A percentile compares a stretch with the other conserved stretches of the same genome.
Evolutionary conservation across 2,329 filamentous ascomycete species (phyloP).

Genomic region (Diaporthe australafricana): DNA sequence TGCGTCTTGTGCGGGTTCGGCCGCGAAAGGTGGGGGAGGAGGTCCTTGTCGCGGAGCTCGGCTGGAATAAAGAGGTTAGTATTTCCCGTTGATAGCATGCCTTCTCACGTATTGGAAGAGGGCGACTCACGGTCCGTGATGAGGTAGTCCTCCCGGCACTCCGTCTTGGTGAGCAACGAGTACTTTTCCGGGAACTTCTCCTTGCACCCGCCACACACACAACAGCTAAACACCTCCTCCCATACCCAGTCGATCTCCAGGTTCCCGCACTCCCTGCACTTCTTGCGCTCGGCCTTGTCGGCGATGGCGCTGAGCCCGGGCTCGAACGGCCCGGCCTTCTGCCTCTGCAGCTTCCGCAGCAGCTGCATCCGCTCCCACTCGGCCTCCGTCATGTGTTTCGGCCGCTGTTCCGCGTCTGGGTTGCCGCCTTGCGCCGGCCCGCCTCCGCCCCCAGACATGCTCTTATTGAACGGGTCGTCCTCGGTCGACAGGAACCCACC

Average conservation of each 20-base stretch:
- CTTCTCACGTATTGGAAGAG: no score
- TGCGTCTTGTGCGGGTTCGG: slow-evolving; percentile 96
- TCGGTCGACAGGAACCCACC: slow-evolving; percentile 92
- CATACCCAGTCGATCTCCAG: slow-evolving; percentile 96
- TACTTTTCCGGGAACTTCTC: slow-evolving; percentile 93
- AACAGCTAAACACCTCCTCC: slow-evolving; percentile 83
- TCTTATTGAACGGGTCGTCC: slow-evolving; percentile 91
- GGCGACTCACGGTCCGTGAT: slow-evolving; percentile 87
- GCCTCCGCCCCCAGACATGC: slow-evolving; percentile 66
- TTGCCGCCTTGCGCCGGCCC: slow-evolving; percentile 47
- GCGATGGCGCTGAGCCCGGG: slow-evolving; percentile 83
- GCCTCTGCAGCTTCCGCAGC: slow-evolving; percentile 76
- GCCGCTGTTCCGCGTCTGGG: slow-evolving; percentile 70
- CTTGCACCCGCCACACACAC: slow-evolving; percentile 87
- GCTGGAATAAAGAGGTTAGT: slow-evolving; percentile 58
- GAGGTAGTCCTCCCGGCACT: slow-evolving; percentile 94
- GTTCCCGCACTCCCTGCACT: slow-evolving; percentile 84
- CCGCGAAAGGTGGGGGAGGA: slow-evolving; percentile 87
- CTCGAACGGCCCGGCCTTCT: slow-evolving; percentile 86
- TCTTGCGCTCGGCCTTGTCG: slow-evolving; percentile 73
- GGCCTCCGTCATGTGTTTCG: slow-evolving; percentile 86
- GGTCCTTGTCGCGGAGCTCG: slow-evolving; percentile 87
- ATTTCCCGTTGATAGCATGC: not conserved
- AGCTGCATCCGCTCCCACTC: slow-evolving; percentile 92
- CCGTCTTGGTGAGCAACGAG: slow-evolving; percentile 94